Base-by-base conservation (phyloP, 257 asterid species). In the Scutellaria baicalensis region DNA sequence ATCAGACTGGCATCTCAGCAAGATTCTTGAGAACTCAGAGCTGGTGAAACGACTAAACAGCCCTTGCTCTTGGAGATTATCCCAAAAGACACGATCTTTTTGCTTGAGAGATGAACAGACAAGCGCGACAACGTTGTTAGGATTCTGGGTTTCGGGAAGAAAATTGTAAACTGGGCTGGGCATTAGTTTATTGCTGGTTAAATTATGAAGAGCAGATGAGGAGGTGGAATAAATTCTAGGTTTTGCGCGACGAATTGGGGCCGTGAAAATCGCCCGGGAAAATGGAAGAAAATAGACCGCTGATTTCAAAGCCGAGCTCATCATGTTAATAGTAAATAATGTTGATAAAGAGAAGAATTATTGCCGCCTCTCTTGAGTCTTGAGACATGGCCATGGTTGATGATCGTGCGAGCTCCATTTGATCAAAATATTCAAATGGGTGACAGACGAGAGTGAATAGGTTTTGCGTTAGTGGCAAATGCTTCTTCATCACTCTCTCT, bases 1-100 rank as follows among this genome's bases (percentile, higher is more conserved):
- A 79, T 89, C 91, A n/a, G 95, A 81, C 71, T 93, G 99, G 83
- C 91, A 91, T 75, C 96, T 84, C 69, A 93, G 79, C 75, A 91
- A 66, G 21, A 91, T 80, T 76, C 90, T 84, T 13, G 96, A 91
- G 54, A 91, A 76, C 11, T 87, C 96, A 42, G 60, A 73, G 80
- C 70, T 66, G 58, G 86, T 84, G 74, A 93, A 74, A 69, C 68
- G 84, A 69, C 69, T 18, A 68, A 86, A 77, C 23, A 84, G 64
- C 44, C 91, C 90, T 36, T 82, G 78, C 43, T 82, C 72, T 68
- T 66, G 83, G 56, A 88, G 86, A 51, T 70, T 40, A 27, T 72
- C 73, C 69, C 75, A 77, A 66, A 74, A 18, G 73, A 7, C 70
- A 48, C 36, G 48, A 38, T 85, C 78, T 48, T 79, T 75, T 65